Evolutionary conservation across 441 rosid genomes (phyloP).

Genomic region (Euphorbia schlechtendalii): DNA sequence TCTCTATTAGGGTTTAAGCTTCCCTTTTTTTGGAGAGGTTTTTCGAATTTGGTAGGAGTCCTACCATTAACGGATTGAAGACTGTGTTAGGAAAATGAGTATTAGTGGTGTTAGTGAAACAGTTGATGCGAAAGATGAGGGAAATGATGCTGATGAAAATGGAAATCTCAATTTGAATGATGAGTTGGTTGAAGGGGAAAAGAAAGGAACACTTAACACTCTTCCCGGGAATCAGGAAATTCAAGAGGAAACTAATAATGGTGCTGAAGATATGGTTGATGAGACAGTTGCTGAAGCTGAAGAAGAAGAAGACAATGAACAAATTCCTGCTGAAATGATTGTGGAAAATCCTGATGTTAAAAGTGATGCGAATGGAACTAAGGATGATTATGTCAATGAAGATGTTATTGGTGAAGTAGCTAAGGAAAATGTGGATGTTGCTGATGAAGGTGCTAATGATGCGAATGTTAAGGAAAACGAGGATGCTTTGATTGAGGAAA

Average conservation of each 20-base stretch:
- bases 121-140: conserved; percentile 12
- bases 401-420: no score
- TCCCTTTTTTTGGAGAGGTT: background rate
- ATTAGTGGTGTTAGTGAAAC: conserved; percentile 11
- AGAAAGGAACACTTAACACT: conserved; percentile 3
- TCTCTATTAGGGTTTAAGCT: background rate
- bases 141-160: conserved; percentile 9
- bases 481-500: background rate
- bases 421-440: background rate
- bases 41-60: background rate
- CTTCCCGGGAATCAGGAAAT: no score
- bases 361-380: background rate
- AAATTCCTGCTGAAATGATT: conserved; percentile 3
- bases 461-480: conserved; percentile 2
- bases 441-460: background rate
- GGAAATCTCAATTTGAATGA: conserved; percentile 11
- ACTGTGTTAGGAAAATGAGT: background rate
- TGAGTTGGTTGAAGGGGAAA: background rate
- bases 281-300: background rate
- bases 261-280: background rate
- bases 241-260: no score
- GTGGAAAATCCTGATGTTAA: conserved; percentile 6
- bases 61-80: no score
- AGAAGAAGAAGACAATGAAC: background rate
- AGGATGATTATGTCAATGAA: background rate